Evolutionary conservation across 2,329 filamentous ascomycete genomes (phyloP), one percentile per base, ranked within the genome.

Genomic region (Sclerotinia spermophila): DNA sequence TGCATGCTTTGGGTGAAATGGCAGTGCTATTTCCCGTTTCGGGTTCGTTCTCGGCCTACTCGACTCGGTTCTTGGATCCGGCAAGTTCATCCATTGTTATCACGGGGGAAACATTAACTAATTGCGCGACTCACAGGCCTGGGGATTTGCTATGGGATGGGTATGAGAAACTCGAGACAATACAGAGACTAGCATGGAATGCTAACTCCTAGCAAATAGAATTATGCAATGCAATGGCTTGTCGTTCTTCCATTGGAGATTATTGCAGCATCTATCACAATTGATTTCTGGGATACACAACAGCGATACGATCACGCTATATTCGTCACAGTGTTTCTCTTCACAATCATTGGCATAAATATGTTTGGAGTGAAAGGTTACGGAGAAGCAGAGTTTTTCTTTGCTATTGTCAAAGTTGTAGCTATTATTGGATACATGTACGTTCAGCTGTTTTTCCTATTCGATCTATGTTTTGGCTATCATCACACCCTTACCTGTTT

Each of bases 91-190:
- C n/a, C 48, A 53, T 17, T 53, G 48, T 27, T 53, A 27, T 53
- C 7, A 30, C 6, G n/a, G n/a, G 48, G 27, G 27, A 53, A n/a
- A 17, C 2, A 17, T 53, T 30, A 27, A 27, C n/a, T 53, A 53
- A 53, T 53, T 53, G 48, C 6, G n/a, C 27, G 48, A 27, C n/a
- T 17, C 17, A 27, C n/a, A 53, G 48, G 48, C 48, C 27, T 97
- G 93, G 93, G 94, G 94, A 0, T 97, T 97, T 78, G 92, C 93
- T 61, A 96, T 97, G 92, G 94, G 93, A 24, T 97, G 93, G 93
- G 75, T 77, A 74, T 70, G 75, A 64, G 11, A 21, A 13, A 44
- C 11, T 17, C 21, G 56, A 40, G 40, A 60, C 30, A 13, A 65
- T 30, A 27, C 48, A 24, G 30, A 48, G 40, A 56, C 21, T 51